Percentiles rank a stretch among this genome's conserved stretches.
Conservation (phyloP, 345 rosid species). For the Populus euphratica region DNA sequence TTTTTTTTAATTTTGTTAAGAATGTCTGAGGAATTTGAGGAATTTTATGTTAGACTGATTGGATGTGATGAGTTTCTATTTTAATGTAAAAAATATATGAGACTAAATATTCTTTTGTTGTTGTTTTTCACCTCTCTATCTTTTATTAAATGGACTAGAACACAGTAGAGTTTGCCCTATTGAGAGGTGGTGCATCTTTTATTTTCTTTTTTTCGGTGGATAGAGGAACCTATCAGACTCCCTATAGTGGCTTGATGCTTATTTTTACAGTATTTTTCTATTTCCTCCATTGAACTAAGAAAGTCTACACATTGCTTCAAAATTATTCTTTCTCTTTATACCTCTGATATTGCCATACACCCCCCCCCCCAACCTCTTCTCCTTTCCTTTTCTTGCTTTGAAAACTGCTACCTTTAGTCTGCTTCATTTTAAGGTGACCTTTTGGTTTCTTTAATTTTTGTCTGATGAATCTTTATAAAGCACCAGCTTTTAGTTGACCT, state of each 20-base stretch:
- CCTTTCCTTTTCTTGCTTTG: background rate
- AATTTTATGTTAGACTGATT: background rate
- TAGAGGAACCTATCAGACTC: constrained; percentile 11
- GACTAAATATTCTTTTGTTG: background rate
- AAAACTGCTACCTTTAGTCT: background rate
- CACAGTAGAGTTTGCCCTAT: background rate
- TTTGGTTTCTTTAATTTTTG: background rate
- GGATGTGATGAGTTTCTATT: background rate
- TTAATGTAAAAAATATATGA: background rate
- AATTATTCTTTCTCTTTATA: background rate
- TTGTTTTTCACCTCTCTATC: background rate
- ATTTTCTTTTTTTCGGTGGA: background rate
- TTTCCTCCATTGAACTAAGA: background rate
- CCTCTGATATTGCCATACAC: too few relatives aligned
- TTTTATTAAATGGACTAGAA: background rate
- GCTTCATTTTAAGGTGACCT: background rate
- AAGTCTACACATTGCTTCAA: background rate
- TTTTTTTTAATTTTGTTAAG: background rate
- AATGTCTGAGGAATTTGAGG: background rate
- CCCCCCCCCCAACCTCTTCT: background rate
- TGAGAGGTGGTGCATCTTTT: background rate
- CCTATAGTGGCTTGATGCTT: constrained; percentile 18
- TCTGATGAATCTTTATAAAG: constrained; percentile 5
- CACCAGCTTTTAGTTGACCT: background rate
- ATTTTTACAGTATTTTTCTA: constrained; percentile 12